A percentile compares a stretch with the other conserved stretches of the same genome.
Evolutionary conservation across 2,329 filamentous ascomycete species (phyloP).

Genomic region (Alternaria triticimaculans): DNA sequence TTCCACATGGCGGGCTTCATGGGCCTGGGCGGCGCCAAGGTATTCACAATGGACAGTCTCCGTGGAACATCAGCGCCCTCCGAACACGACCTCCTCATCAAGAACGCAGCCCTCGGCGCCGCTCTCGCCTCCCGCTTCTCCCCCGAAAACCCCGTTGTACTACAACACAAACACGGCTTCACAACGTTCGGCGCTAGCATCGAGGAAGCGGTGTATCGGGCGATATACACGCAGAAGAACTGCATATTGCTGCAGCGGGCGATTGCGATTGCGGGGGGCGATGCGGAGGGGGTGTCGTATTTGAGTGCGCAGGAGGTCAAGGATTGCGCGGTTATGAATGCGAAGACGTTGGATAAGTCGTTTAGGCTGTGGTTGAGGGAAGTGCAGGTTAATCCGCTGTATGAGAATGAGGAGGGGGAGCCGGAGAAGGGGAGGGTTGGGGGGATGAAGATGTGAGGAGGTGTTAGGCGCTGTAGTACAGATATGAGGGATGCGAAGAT

Average conservation of each 20-base stretch:
- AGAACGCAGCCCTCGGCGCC: slow-evolving; percentile 25
- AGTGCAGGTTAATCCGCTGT: slow-evolving; percentile 44
- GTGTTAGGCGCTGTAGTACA: accelerated
- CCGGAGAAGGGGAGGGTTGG: slow-evolving; percentile 30
- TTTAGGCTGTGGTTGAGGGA: slow-evolving; percentile 52
- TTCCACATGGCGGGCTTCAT: slow-evolving; percentile 54
- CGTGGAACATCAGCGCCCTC: slow-evolving; percentile 28
- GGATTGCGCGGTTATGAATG: slow-evolving; percentile 43
- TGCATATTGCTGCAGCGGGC: slow-evolving; percentile 45
- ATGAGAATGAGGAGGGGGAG: slow-evolving; percentile 46
- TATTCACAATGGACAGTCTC: slow-evolving; percentile 20
- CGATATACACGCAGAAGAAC: slow-evolving; percentile 49
- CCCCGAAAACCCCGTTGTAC: slow-evolving; percentile 31
- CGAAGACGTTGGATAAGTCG: slow-evolving; percentile 44
- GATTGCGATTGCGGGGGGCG: slow-evolving; percentile 36
- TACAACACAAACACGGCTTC: slow-evolving; percentile 55
- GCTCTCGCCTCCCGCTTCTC: slow-evolving; percentile 27
- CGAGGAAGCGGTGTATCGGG: slow-evolving; percentile 52
- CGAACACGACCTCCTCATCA: slow-evolving; percentile 37
- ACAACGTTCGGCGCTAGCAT: slow-evolving; percentile 47
- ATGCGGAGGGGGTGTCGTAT: slow-evolving; percentile 35
- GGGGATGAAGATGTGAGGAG: slow-evolving; percentile 30
- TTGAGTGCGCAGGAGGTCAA: slow-evolving; percentile 46
- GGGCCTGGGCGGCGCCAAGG: slow-evolving; percentile 22
- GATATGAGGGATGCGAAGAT: too few species aligned